These are phyloP conservation scores for Paracorniculantispora psalliotae DNA, from an alignment of 2,329 filamentous ascomycete species.

Conservation along the genomic window DNA sequence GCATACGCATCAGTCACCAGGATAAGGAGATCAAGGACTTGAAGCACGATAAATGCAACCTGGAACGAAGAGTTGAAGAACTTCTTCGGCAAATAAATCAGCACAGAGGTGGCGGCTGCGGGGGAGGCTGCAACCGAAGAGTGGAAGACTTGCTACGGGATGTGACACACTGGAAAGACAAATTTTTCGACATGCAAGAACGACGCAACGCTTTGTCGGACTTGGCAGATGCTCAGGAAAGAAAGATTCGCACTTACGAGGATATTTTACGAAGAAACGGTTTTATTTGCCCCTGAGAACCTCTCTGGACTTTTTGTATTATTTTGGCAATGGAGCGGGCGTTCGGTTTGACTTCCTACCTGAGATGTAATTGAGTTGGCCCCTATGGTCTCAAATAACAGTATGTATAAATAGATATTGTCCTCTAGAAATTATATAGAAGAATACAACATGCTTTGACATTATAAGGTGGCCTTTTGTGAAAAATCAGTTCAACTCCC, in stretches of 20 bases:
- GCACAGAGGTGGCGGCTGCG: conserved; percentile 11
- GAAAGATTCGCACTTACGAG: conserved; percentile 31
- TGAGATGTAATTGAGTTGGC: too few species aligned
- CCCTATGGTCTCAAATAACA: too few species aligned
- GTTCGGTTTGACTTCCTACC: too few species aligned
- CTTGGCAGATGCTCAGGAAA: conserved; percentile 25
- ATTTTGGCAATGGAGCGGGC: too few species aligned
- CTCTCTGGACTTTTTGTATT: too few species aligned
- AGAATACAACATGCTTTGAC: too few species aligned
- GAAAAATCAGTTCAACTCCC: too few species aligned
- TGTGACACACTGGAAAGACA: conserved; percentile 31
- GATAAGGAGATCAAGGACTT: conserved; percentile 34
- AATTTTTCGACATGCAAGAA: conserved; percentile 27
- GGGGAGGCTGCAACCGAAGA: conserved; percentile 27
- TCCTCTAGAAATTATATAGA: too few species aligned
- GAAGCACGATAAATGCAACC: conserved; percentile 30
- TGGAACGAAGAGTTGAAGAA: conserved; percentile 30
- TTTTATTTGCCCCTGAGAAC: conserved; percentile 20
- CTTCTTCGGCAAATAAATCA: conserved; percentile 27
- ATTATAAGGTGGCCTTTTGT: too few species aligned
- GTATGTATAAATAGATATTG: too few species aligned
- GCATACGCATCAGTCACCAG: conserved; percentile 29
- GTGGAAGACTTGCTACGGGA: conserved; percentile 29
- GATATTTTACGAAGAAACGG: conserved; percentile 29
- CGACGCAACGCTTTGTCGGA: conserved; percentile 25